A percentile compares a stretch with the other conserved stretches of the same genome.
These are phyloP conservation scores for Xerocomus tenax DNA, from an alignment of 1,284 basidiomycete genomes.

Conservation along the genomic window DNA sequence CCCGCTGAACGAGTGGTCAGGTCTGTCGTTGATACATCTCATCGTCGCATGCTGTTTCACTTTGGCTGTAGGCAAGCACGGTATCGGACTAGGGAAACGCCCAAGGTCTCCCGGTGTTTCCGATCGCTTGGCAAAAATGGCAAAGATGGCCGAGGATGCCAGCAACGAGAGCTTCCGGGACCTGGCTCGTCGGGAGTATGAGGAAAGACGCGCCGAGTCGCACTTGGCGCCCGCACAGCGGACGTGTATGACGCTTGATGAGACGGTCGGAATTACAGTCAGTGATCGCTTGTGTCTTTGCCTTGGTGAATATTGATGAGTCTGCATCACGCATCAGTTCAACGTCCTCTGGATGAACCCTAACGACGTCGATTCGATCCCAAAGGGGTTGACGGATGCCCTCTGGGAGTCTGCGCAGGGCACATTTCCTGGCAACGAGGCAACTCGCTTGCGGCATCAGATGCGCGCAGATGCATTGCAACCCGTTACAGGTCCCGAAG, in stretches of 20 bases:
- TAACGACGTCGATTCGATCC: slow-evolving; percentile 53
- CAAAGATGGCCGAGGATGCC: slow-evolving; percentile 55
- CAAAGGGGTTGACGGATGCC: slow-evolving; percentile 52
- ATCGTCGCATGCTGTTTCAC: slow-evolving; percentile 7
- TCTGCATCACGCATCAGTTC: slow-evolving; percentile 41
- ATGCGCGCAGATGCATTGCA: slow-evolving; percentile 63
- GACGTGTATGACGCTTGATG: slow-evolving; percentile 66
- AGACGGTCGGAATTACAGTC: slow-evolving; percentile 57
- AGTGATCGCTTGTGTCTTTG: slow-evolving; percentile 17
- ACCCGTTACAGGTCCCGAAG: slow-evolving; percentile 33
- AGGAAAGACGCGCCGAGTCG: slow-evolving; percentile 62
- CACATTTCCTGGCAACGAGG: slow-evolving; percentile 30
- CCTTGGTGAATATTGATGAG: slow-evolving; percentile 1
- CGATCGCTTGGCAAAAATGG: slow-evolving; percentile 65
- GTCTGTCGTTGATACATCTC: slow-evolving; percentile 35
- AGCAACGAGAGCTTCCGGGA: slow-evolving; percentile 55
- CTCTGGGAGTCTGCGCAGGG: slow-evolving; percentile 38
- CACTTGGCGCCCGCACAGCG: slow-evolving; percentile 58
- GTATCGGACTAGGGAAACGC: slow-evolving; percentile 67
- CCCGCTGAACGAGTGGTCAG: slow-evolving; percentile 67
- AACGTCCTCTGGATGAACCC: slow-evolving; percentile 72
- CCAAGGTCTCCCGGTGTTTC: slow-evolving; percentile 54
- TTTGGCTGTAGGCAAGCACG: slow-evolving; percentile 52
- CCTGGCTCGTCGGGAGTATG: slow-evolving; percentile 60
- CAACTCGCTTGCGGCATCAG: slow-evolving; percentile 50